Evolutionary conservation across 345 rosid genomes (phyloP), one percentile per base, ranked within the genome.

Genomic region (Syzygium aqueum): DNA sequence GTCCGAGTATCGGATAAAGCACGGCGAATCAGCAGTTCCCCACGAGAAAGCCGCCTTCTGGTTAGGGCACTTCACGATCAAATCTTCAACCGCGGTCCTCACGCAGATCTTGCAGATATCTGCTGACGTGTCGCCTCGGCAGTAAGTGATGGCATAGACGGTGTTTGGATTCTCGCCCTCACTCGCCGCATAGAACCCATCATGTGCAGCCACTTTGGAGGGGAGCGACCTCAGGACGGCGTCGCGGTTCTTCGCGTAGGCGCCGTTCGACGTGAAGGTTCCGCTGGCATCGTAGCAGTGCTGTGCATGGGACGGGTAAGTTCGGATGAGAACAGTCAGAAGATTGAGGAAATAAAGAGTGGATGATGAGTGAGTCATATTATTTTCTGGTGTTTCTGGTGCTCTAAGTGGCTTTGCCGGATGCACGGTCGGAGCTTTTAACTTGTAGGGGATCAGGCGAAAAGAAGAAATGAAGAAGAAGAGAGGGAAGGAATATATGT

Each of bases 1-100:
- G 84, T 91, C 85, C 11, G 94, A 85, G 89, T 92, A 94, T 16
- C 91, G 94, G 46, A 93, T 87, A 0, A 89, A 10, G 85, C 95
- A 93, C 5, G 89, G 90, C 63, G 88, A 85, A 49, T 90, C 77
- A 22, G 27, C 88, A 11, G 25, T 53, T 46, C 51, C 86, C 93
- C 92, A 92, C 0, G 90, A 53, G 30, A 86, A 23, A 21, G 89
- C 96, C 80, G 91, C 92, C 11, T 87, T 93, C 82, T 90, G 91
- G 84, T 89, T 88, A 8, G 89, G 90, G 82, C 97, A 94, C 2
- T 53, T 86, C 9, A 52, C 37, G n/a, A 65, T 77, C 6, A 94
- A 77, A 13, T 77, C 78, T 21, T 30, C 77, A 50, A 84, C 87
- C 5, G 86, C 67, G 22, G 82, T 61, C n/a, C 87, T 90, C 28